phyloP scores from a whole-genome alignment of 148 eudicot genomes.

The Spergularia bocconei region DNA sequence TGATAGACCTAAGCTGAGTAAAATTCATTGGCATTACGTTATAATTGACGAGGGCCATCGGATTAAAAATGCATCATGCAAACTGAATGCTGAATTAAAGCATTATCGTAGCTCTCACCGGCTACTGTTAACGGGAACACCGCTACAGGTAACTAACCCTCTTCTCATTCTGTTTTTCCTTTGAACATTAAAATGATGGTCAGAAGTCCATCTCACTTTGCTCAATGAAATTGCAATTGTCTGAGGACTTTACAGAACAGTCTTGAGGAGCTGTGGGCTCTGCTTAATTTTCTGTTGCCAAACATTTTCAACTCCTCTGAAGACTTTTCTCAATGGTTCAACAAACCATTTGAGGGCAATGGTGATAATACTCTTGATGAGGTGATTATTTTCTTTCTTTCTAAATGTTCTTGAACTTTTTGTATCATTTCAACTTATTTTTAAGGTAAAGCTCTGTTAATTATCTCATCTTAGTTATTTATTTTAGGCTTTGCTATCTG shows the following conservation, averaged over 20 bases:
- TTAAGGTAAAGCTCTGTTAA: not conserved
- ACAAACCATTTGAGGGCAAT: slow-evolving; percentile 95
- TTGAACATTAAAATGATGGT: not conserved
- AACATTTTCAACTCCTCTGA: slow-evolving; percentile 93
- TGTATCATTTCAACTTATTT: not conserved
- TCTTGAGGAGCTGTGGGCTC: slow-evolving; percentile 99
- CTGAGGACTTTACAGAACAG: slow-evolving; percentile 58
- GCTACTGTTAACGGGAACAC: slow-evolving; percentile 93
- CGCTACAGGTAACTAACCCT: slow-evolving; percentile 64
- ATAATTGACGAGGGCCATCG: slow-evolving; percentile 99
- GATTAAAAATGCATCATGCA: slow-evolving; percentile 98
- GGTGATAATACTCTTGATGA: slow-evolving; percentile 85
- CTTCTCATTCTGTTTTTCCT: not conserved
- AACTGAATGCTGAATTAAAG: slow-evolving; percentile 94
- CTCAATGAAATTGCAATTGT: slow-evolving; percentile 8
- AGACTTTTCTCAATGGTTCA: slow-evolving; percentile 99
- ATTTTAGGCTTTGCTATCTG: slow-evolving; percentile 77
- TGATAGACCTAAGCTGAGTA: slow-evolving; percentile 94
- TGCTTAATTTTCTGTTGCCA: slow-evolving; percentile 94
- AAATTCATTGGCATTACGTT: slow-evolving; percentile 86
- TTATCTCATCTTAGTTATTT: not conserved
- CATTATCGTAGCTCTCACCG: slow-evolving; percentile 92
- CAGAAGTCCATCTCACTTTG: not conserved
- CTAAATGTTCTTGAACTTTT: not conserved
- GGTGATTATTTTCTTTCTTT: slow-evolving; percentile 36